phyloP scores from a whole-genome alignment of 1,284 basidiomycete genomes.

The Somion occarium region DNA sequence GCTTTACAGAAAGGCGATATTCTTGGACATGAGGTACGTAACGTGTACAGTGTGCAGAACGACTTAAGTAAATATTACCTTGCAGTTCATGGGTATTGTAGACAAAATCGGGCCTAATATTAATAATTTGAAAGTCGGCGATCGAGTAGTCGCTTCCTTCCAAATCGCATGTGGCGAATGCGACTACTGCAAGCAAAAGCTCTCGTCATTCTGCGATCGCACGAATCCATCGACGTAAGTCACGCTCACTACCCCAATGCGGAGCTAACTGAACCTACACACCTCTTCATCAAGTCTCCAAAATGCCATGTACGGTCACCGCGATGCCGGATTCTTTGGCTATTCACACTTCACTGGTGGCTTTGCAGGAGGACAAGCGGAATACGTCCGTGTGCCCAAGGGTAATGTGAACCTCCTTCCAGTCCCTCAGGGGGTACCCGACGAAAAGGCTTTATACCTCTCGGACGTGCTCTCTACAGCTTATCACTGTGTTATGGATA shows the following conservation, averaged over 20 bases:
- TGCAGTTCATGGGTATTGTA: conserved; percentile 65
- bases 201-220: conserved; percentile 67
- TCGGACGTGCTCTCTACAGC: conserved; percentile 71
- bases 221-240: conserved; percentile 65
- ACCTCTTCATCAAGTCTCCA: conserved; percentile 35
- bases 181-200: conserved; percentile 66
- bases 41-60: conserved; percentile 7
- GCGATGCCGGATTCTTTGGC: conserved; percentile 72
- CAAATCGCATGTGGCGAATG: conserved; percentile 78
- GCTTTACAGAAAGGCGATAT: conserved; percentile 71
- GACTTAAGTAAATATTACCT: neutral
- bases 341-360: conserved; percentile 75
- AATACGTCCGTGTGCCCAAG: conserved; percentile 65
- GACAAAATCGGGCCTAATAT: conserved; percentile 63
- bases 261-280: neutral
- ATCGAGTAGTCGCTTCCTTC: conserved; percentile 74
- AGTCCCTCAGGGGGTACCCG: conserved; percentile 60
- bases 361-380: conserved; percentile 69
- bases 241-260: neutral
- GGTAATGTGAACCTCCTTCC: conserved; percentile 69
- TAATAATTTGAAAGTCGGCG: conserved; percentile 51
- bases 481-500: conserved; percentile 72
- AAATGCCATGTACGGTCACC: conserved; percentile 65
- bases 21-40: conserved; percentile 60
- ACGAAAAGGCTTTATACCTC: conserved; percentile 62